A percentile compares a stretch with the other conserved stretches of the same genome.
These are phyloP conservation scores for Ostreobium quekettii DNA, from an alignment of 139 green algal species.

Conservation along the genomic window DNA sequence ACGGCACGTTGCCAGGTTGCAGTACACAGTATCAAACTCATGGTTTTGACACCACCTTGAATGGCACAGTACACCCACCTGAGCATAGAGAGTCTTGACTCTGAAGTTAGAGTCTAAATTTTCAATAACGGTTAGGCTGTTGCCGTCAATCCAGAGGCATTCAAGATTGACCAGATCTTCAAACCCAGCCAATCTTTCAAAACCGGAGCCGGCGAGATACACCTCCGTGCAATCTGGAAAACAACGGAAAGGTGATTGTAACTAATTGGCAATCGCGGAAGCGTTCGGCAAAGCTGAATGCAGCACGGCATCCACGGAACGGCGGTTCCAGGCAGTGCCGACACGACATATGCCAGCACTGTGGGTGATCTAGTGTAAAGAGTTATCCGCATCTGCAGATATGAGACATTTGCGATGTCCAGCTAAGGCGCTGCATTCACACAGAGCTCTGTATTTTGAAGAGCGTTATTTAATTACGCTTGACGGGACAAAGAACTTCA, in stretches of 20 bases:
- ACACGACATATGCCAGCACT: not conserved
- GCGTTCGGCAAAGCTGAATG: not conserved
- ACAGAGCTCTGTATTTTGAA: no score
- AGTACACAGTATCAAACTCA: no score
- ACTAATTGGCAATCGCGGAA: no score
- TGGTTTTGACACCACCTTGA: no score
- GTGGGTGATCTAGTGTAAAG: not conserved
- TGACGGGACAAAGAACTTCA: no score
- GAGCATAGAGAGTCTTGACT: conserved; percentile 41
- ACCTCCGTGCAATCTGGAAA: conserved; percentile 49
- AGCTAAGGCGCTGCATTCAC: no score
- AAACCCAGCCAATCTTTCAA: conserved; percentile 48
- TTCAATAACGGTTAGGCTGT: conserved; percentile 38
- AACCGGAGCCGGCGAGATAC: conserved; percentile 31
- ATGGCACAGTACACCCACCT: conserved; percentile 33
- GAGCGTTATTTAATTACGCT: no score
- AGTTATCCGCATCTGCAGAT: not conserved
- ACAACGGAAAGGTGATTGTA: not conserved
- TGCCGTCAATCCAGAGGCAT: conserved; percentile 45
- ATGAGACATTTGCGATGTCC: not conserved
- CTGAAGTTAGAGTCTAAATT: conserved; percentile 44
- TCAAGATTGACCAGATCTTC: conserved; percentile 47
- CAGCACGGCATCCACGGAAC: not conserved
- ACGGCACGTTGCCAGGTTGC: no score
- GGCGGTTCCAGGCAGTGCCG: not conserved